A percentile compares a stretch with the other conserved stretches of the same genome.
Evolutionary conservation across 2,329 filamentous ascomycete species (phyloP).

Genomic region (Neonectria coccinea): DNA sequence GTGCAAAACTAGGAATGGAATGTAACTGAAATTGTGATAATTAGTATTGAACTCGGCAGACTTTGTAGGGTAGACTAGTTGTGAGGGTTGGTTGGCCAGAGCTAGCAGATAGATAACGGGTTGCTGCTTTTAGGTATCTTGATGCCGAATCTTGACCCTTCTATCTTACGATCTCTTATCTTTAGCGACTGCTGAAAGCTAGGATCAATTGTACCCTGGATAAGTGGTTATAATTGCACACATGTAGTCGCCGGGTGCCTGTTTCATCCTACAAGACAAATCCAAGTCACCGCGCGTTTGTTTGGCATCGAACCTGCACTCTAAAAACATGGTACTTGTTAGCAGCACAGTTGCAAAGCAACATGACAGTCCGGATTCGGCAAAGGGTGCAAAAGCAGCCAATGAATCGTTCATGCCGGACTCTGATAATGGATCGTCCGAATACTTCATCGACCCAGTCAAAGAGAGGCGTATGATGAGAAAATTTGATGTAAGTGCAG

Average conservation of each 20-base stretch:
- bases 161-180: not conserved
- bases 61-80: not conserved
- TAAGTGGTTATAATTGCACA: not conserved
- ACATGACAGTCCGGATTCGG: not conserved
- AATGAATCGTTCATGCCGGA: slow-evolving; percentile 10
- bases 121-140: not conserved
- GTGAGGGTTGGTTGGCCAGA: not conserved
- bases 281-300: not conserved
- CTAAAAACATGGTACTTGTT: not conserved
- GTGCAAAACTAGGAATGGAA: no score
- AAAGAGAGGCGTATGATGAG: slow-evolving; percentile 41
- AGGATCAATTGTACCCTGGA: not conserved
- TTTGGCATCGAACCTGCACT: not conserved
- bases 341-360: not conserved
- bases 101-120: not conserved
- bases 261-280: not conserved
- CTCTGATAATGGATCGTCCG: slow-evolving; percentile 25
- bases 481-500: slow-evolving; percentile 40
- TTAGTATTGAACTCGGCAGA: not conserved
- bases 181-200: not conserved
- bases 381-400: not conserved
- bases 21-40: not conserved
- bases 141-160: not conserved
- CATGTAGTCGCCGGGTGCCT: not conserved
- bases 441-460: slow-evolving; percentile 30